phyloP scores from a whole-genome alignment of 2,329 filamentous ascomycete species.

The Aspergillus jensenii region DNA sequence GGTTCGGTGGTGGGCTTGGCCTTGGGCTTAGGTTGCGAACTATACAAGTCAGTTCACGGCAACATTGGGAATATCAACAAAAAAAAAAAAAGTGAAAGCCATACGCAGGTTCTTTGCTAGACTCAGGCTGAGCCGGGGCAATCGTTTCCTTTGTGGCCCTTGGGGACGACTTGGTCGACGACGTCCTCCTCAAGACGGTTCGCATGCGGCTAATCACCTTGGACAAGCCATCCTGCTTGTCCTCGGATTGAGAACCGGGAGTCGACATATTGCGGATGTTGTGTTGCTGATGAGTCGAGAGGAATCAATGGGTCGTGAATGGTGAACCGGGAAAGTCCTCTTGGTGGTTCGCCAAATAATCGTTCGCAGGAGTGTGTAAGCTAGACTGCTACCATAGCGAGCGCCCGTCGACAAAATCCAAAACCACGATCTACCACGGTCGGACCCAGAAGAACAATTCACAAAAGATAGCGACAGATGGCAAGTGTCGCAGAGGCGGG shows the following conservation, averaged over 20 bases:
- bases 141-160: not conserved
- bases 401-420: not conserved
- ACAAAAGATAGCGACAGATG: not conserved
- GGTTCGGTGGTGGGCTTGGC: conserved; percentile 11
- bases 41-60: not conserved
- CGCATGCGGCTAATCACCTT: conserved; percentile 43
- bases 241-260: conserved; percentile 18
- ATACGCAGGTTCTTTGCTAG: conserved; percentile 13
- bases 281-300: not conserved
- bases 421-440: not conserved
- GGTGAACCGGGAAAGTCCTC: not conserved
- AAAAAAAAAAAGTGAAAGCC: not conserved
- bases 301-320: not conserved
- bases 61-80: not conserved
- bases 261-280: conserved; percentile 24
- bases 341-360: not conserved
- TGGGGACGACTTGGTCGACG: conserved; percentile 24
- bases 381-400: not conserved
- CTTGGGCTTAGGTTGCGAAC: conserved; percentile 3
- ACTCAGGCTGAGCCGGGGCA: conserved; percentile 1
- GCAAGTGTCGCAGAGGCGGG: not conserved
- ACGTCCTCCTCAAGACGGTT: conserved; percentile 34
- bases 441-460: not conserved
- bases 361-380: not conserved
- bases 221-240: conserved; percentile 34